Conservation (phyloP, 805 yeast species). For the Nematodospora valgi region DNA sequence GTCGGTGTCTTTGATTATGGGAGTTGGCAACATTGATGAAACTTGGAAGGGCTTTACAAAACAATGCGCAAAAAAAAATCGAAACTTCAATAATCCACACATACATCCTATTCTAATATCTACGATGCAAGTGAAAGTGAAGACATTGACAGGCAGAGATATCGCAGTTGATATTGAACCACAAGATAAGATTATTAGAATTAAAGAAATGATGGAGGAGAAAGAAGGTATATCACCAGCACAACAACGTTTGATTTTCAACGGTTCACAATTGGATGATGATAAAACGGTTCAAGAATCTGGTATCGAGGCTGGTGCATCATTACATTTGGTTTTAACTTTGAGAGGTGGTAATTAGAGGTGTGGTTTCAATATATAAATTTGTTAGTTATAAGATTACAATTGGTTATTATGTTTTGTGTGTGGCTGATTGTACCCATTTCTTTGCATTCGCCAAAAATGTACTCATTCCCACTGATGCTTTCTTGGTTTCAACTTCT, state of each 20-base stretch:
- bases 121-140: slow-evolving; percentile 64
- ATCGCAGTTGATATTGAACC: slow-evolving; percentile 74
- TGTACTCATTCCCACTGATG: slow-evolving; percentile 20
- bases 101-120: background rate
- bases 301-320: slow-evolving; percentile 81
- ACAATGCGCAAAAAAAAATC: slow-evolving; percentile 3
- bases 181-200: slow-evolving; percentile 60
- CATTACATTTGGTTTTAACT: slow-evolving; percentile 85
- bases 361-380: background rate
- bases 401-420: slow-evolving; percentile 2
- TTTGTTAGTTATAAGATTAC: background rate
- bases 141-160: slow-evolving; percentile 81
- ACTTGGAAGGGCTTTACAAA: background rate
- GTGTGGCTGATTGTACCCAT: slow-evolving; percentile 9
- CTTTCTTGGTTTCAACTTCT: slow-evolving; percentile 43
- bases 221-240: slow-evolving; percentile 96
- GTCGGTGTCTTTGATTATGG: slow-evolving; percentile 53
- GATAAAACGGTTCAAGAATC: slow-evolving; percentile 67
- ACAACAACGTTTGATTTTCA: slow-evolving; percentile 86
- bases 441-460: slow-evolving; percentile 43
- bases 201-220: slow-evolving; percentile 91
- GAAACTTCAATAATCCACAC: slow-evolving; percentile 1
- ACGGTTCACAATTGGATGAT: slow-evolving; percentile 92
- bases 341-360: slow-evolving; percentile 72
- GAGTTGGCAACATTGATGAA: slow-evolving; percentile 77